phyloP scores from a whole-genome alignment of 108 stramenopile genomes.

The Hondaea fermentalgiana region DNA sequence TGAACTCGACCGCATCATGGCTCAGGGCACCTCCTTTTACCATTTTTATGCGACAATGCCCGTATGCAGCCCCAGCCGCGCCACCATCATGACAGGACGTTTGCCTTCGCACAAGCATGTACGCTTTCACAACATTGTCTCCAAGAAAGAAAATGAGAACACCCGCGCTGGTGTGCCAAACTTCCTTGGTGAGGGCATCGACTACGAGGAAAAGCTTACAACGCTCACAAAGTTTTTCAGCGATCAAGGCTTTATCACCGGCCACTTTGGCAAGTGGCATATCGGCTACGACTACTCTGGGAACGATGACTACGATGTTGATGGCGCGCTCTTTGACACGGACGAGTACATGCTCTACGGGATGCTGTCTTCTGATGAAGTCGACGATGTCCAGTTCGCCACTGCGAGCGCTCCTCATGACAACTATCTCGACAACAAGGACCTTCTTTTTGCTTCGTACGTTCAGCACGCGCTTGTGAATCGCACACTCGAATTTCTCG shows the following conservation, averaged over 20 bases:
- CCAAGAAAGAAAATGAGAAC: background rate
- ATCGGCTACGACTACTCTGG: background rate
- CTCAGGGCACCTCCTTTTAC: background rate
- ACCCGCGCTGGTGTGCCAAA: background rate
- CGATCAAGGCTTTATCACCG: background rate
- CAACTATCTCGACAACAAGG: slow-evolving; percentile 5
- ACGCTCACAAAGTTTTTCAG: background rate
- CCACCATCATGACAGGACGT: background rate
- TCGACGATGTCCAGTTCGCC: background rate
- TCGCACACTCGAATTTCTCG: background rate
- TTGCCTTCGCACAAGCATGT: background rate
- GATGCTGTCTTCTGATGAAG: background rate
- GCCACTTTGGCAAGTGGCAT: slow-evolving; percentile 16
- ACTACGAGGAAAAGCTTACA: background rate
- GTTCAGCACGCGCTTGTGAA: slow-evolving; percentile 8
- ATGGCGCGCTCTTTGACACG: background rate
- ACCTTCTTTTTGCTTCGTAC: background rate
- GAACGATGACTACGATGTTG: background rate
- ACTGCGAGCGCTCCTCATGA: background rate
- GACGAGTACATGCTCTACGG: slow-evolving; percentile 1
- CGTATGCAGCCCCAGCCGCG: slow-evolving; percentile 8
- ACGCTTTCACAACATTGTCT: background rate
- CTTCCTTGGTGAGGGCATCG: background rate
- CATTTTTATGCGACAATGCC: background rate
- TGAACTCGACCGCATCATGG: background rate